Percentiles rank a stretch among this genome's conserved stretches.
Conservation (phyloP, 768 basidiomycete species). For the Trametes meyenii region DNA sequence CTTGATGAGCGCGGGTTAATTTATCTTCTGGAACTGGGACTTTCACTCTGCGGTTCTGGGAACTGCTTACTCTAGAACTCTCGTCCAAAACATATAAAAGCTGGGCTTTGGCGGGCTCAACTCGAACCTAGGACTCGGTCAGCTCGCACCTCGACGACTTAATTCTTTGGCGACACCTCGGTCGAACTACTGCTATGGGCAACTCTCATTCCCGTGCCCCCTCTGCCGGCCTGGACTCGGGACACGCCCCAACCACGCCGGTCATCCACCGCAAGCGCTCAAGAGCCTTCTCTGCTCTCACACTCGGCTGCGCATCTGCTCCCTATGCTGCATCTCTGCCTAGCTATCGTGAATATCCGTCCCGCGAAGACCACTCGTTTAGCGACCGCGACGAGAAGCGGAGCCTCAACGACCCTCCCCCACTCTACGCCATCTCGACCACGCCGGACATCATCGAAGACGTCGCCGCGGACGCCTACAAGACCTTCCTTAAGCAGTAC, state of each 20-base stretch:
- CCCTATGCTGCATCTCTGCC: conserved; percentile 20
- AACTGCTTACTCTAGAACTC: conserved; percentile 21
- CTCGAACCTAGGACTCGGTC: conserved; percentile 12
- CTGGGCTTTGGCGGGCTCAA: conserved; percentile 10
- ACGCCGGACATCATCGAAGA: conserved; percentile 35
- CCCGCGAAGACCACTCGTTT: conserved; percentile 22
- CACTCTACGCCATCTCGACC: conserved; percentile 31
- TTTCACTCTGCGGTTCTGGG: conserved; percentile 20
- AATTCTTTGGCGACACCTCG: conserved; percentile 18
- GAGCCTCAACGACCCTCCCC: conserved; percentile 31
- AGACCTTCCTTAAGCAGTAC: conserved; percentile 45
- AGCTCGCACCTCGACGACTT: conserved; percentile 14
- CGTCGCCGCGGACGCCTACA: conserved; percentile 47
- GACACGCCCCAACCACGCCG: conserved; percentile 16
- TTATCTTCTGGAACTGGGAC: conserved; percentile 20
- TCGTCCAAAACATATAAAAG: conserved; percentile 24
- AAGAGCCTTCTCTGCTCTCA: conserved; percentile 30
- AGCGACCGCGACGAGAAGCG: conserved; percentile 30
- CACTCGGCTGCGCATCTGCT: conserved; percentile 31
- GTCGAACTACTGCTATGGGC: conserved; percentile 22
- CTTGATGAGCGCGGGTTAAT: conserved; percentile 22
- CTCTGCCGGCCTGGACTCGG: conserved; percentile 20
- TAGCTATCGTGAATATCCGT: conserved; percentile 17
- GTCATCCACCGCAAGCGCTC: conserved; percentile 30
- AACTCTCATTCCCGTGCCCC: conserved; percentile 25